phyloP scores from a whole-genome alignment of 768 basidiomycete genomes.

The Pleurotus tuber-regium region DNA sequence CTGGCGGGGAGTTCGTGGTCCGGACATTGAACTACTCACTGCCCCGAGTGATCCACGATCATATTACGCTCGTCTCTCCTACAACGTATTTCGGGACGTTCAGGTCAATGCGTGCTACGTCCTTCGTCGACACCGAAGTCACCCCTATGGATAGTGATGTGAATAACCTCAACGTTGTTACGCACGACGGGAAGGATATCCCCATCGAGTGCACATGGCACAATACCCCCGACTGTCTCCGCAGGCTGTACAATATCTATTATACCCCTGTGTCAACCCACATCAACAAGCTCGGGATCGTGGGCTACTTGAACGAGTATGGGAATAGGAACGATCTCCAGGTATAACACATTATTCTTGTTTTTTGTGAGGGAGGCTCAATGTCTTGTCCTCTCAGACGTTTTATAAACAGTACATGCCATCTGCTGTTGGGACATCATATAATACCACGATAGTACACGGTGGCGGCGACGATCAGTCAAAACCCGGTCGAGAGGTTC shows the following conservation, averaged over 20 bases:
- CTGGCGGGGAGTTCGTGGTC: slow-evolving; percentile 33
- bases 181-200: slow-evolving; percentile 15
- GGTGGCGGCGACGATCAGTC: slow-evolving; percentile 39
- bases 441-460: slow-evolving; percentile 30
- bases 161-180: slow-evolving; percentile 9
- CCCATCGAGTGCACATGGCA: slow-evolving; percentile 30
- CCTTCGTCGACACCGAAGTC: slow-evolving; percentile 18
- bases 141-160: slow-evolving; percentile 15
- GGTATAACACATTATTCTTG: slow-evolving; percentile 14
- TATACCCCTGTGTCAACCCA: slow-evolving; percentile 29
- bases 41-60: slow-evolving; percentile 51
- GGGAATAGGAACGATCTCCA: slow-evolving; percentile 43
- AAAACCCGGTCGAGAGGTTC: slow-evolving; percentile 30
- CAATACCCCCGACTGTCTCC: slow-evolving; percentile 44
- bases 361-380: slow-evolving; percentile 9
- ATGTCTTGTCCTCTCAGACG: slow-evolving; percentile 17
- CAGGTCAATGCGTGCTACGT: slow-evolving; percentile 31
- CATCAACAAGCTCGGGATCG: slow-evolving; percentile 40
- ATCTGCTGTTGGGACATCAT: slow-evolving; percentile 26
- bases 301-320: slow-evolving; percentile 39
- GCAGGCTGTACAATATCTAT: slow-evolving; percentile 34
- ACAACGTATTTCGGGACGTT: slow-evolving; percentile 60
- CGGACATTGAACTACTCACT: slow-evolving; percentile 67
- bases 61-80: slow-evolving; percentile 66
- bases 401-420: slow-evolving; percentile 36